Percentiles rank a stretch among this genome's conserved stretches.
phyloP scores from a whole-genome alignment of 139 green algal species.

The Closterium sp. region DNA sequence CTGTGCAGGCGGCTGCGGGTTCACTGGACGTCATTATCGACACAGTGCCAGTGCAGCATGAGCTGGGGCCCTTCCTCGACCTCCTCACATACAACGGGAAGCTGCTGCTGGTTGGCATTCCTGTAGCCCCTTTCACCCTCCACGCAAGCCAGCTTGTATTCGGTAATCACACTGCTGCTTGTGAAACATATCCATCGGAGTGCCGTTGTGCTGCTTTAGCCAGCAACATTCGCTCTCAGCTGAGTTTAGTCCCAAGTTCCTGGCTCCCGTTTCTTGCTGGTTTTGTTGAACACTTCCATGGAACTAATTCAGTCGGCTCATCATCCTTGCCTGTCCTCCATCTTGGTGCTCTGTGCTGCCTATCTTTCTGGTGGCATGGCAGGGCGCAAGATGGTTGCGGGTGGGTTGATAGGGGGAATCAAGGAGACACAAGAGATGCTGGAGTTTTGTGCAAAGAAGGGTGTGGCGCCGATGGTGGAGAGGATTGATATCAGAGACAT shows the following conservation, averaged over 20 bases:
- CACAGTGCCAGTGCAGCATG: slow-evolving; percentile 75
- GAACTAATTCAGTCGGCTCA: too few species aligned
- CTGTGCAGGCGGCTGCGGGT: slow-evolving; percentile 30
- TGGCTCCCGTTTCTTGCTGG: too few species aligned
- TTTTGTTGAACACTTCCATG: too few species aligned
- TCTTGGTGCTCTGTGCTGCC: too few species aligned
- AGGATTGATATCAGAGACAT: slow-evolving; percentile 57
- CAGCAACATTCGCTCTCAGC: too few species aligned
- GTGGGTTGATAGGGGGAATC: slow-evolving; percentile 29
- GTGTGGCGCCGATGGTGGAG: slow-evolving; percentile 59
- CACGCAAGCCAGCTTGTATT: not conserved
- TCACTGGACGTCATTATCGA: slow-evolving; percentile 83
- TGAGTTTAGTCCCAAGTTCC: too few species aligned
- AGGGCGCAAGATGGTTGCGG: slow-evolving; percentile 16
- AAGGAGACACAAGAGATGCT: slow-evolving; percentile 78
- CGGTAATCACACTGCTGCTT: not conserved
- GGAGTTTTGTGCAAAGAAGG: slow-evolving; percentile 72
- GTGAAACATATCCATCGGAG: too few species aligned
- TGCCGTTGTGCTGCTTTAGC: too few species aligned
- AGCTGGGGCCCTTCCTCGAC: slow-evolving; percentile 56
- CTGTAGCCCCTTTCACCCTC: slow-evolving; percentile 42
- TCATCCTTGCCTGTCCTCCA: too few species aligned
- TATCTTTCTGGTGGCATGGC: not conserved
- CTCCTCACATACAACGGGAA: slow-evolving; percentile 64
- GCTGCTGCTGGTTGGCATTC: slow-evolving; percentile 58